Base-by-base conservation (phyloP, 805 yeast species). In the Starmerella potacharoeniae region DNA sequence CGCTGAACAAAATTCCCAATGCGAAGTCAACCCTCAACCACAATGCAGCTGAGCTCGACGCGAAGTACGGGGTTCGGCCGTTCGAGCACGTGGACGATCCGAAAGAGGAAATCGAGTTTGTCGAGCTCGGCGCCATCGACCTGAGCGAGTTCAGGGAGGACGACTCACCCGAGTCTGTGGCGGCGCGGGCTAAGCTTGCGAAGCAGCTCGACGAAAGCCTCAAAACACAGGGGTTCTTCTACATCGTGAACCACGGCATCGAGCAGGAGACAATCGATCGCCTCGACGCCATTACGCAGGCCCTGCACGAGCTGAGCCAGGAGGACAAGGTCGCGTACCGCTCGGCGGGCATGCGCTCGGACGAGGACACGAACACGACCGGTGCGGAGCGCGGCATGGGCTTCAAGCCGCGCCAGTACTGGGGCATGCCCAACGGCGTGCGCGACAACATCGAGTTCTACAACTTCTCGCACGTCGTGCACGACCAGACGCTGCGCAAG, bases 381-480 rank as follows among this genome's bases (percentile, higher is more conserved):
- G 79, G 80, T 0, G 75, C 75, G 7, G 77, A 76, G 58, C 65
- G 77, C 17, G 79, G 77, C 6, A 65, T 66, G 41, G 80, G 79
- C 0, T 76, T 66, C 65, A 76, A 76, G 59, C 79, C 79, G 4
- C 68, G 66, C 40, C 75, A 76, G 17, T 75, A 75, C 58, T 76
- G 80, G 80, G 66, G 70, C 3, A 72, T 75, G 66, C 69, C 72
- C 28, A 70, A 74, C 56, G 73, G 73, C 0, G 71, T 71, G 8
- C 62, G 72, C n/a, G 80, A 76, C 58, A 69, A 72, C 35, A 74
- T 76, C 50, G 75, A 68, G 44, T 73, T 73, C 56, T 76, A 69
- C 65, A 76, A 76, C 56, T 64, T 75, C 54, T 64, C 72, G 31
- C 71, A 75, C 54, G 67, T 74, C 52, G 65, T 66, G 4, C 75